These are phyloP conservation scores for Daldinia caldariorum DNA, from an alignment of 495 filamentous ascomycete genomes.

Conservation along the genomic window DNA sequence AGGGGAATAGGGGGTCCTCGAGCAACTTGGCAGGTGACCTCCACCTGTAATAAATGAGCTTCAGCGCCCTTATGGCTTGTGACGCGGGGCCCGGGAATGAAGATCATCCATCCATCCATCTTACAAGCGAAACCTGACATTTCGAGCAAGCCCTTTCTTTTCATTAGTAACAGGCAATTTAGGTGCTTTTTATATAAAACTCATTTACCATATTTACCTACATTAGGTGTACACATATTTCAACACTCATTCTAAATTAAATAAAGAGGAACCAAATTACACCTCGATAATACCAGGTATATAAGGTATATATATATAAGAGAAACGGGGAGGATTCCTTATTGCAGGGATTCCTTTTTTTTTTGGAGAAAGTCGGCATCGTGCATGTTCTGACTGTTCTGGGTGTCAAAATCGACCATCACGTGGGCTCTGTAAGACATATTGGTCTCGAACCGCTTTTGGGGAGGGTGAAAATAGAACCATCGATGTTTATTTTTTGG, in stretches of 20 bases:
- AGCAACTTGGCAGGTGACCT: constrained; percentile 32
- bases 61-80: constrained; percentile 27
- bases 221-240: no score
- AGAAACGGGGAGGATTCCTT: background rate
- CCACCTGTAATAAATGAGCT: constrained; percentile 17
- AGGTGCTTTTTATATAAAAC: background rate
- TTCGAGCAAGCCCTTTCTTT: constrained; percentile 3
- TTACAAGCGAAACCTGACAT: constrained; percentile 16
- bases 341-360: background rate
- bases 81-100: constrained; percentile 30
- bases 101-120: no score
- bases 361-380: constrained; percentile 28
- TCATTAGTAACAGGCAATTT: no score
- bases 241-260: background rate
- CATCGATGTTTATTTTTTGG: background rate
- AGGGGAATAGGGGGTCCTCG: constrained; percentile 4
- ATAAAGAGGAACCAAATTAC: background rate
- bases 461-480: constrained; percentile 6
- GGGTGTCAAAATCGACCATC: constrained; percentile 33
- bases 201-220: background rate
- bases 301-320: background rate
- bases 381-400: constrained; percentile 1
- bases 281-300: background rate
- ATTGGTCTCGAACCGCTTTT: constrained; percentile 19
- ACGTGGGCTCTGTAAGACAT: constrained; percentile 41